A percentile compares a stretch with the other conserved stretches of the same genome.
These are phyloP conservation scores for Chalciporus sphaerocephalus DNA, from an alignment of 768 basidiomycete genomes.

Conservation along the genomic window DNA sequence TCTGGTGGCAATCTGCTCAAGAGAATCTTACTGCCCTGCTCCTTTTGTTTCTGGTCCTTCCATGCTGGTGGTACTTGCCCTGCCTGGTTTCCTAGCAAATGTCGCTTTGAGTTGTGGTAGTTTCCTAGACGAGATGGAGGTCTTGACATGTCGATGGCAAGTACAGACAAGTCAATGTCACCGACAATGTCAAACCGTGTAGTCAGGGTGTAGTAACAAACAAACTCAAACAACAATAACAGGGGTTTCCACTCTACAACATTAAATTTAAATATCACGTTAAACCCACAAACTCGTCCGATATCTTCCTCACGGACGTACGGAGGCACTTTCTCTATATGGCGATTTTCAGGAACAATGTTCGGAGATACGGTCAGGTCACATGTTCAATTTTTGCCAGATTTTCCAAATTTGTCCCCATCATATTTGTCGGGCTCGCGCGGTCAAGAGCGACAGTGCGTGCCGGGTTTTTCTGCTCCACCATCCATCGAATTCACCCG, in stretches of 20 bases:
- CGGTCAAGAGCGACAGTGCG: slow-evolving; percentile 4
- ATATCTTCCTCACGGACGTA: neutral
- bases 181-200: neutral
- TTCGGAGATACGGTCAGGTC: slow-evolving; percentile 6
- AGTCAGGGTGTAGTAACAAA: slow-evolving; percentile 2
- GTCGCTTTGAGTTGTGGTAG: slow-evolving; percentile 52
- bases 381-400: slow-evolving; percentile 8
- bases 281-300: too few species aligned
- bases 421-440: neutral
- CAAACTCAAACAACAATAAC: slow-evolving; percentile 4
- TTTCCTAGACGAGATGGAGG: slow-evolving; percentile 37
- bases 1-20: slow-evolving; percentile 64
- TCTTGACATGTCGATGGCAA: slow-evolving; percentile 7
- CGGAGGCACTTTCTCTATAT: neutral
- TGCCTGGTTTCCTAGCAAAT: slow-evolving; percentile 55
- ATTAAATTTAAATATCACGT: too few species aligned
- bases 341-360: neutral
- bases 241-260: neutral
- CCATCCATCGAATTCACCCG: slow-evolving; percentile 2
- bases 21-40: slow-evolving; percentile 60
- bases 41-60: slow-evolving; percentile 41
- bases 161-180: neutral
- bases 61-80: slow-evolving; percentile 59
- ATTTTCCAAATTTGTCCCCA: neutral
- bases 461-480: slow-evolving; percentile 6